A percentile compares a stretch with the other conserved stretches of the same genome.
Evolutionary conservation across 495 filamentous ascomycete species (phyloP).

Genomic region (Podospora australis): DNA sequence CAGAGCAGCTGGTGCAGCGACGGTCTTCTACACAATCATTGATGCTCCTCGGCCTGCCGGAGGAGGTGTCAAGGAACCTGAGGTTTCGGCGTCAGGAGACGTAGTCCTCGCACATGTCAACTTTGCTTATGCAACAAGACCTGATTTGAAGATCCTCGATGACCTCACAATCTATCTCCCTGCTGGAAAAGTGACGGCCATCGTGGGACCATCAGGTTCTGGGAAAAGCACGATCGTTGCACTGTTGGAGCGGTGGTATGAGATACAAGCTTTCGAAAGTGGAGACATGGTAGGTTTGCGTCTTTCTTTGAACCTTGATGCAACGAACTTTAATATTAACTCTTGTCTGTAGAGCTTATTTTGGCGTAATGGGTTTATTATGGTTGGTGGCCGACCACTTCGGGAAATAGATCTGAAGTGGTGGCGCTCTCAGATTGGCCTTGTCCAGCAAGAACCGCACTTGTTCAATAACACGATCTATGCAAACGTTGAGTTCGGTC

Average conservation of each 20-base stretch:
- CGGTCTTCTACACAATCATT: slow-evolving; percentile 51
- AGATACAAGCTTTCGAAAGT: slow-evolving; percentile 43
- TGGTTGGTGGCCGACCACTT: slow-evolving; percentile 48
- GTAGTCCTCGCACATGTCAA: slow-evolving; percentile 53
- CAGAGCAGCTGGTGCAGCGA: slow-evolving; percentile 48
- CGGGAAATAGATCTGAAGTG: slow-evolving; percentile 51
- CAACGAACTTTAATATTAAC: too few relatives aligned
- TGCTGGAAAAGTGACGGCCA: slow-evolving; percentile 76
- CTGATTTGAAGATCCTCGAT: slow-evolving; percentile 50
- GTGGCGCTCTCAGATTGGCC: slow-evolving; percentile 58
- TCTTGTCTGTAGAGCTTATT: too few relatives aligned
- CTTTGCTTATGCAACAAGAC: slow-evolving; percentile 61
- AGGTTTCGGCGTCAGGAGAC: slow-evolving; percentile 42
- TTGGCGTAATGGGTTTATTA: slow-evolving; percentile 44
- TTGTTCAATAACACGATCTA: slow-evolving; percentile 65
- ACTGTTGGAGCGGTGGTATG: slow-evolving; percentile 60
- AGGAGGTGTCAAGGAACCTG: slow-evolving; percentile 40
- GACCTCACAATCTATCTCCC: slow-evolving; percentile 52
- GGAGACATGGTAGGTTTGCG: too few relatives aligned
- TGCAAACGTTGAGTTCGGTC: slow-evolving; percentile 58
- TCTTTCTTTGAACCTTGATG: too few relatives aligned
- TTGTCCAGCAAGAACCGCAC: slow-evolving; percentile 65
- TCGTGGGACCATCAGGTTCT: slow-evolving; percentile 72
- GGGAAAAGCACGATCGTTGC: slow-evolving; percentile 65
- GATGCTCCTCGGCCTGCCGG: slow-evolving; percentile 45